phyloP scores from a whole-genome alignment of 208 protist genomes.

The Trypanosoma mega region DNA sequence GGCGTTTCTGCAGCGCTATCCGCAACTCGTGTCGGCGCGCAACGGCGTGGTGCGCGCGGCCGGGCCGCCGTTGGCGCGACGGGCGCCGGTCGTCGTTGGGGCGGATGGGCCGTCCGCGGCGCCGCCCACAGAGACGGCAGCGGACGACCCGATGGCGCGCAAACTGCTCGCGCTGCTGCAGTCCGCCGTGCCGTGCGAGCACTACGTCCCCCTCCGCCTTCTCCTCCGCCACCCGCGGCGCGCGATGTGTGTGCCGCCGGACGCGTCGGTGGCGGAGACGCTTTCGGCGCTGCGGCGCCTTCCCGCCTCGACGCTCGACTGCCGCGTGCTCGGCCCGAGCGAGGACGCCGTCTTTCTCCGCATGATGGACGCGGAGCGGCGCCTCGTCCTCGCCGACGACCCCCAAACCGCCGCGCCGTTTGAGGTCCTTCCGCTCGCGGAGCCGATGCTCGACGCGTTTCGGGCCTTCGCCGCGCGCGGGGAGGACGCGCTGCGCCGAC shows the following conservation, averaged over 20 bases:
- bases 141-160: slow-evolving; percentile 20
- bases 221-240: slow-evolving; percentile 7
- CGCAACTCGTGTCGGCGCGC: slow-evolving; percentile 16
- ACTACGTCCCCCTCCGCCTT: slow-evolving; percentile 24
- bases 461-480: slow-evolving; percentile 9
- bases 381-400: slow-evolving; percentile 15
- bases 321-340: slow-evolving; percentile 27
- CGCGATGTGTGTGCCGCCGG: slow-evolving; percentile 14
- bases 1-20: slow-evolving; percentile 19
- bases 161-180: slow-evolving; percentile 23
- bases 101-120: not conserved
- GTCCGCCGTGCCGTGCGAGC: slow-evolving; percentile 20
- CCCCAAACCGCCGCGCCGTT: not conserved
- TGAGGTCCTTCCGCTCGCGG: slow-evolving; percentile 21
- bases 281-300: slow-evolving; percentile 24
- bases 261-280: slow-evolving; percentile 11
- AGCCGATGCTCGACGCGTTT: slow-evolving; percentile 18
- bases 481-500: slow-evolving; percentile 2
- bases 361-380: slow-evolving; percentile 30
- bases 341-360: slow-evolving; percentile 30
- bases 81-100: not conserved
- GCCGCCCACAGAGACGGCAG: not conserved
- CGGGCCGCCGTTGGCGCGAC: not conserved
- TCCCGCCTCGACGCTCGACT: slow-evolving; percentile 22
- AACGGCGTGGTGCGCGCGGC: slow-evolving; percentile 16